Conservation (phyloP, 495 filamentous ascomycete species). For the Usnea hakonensis region DNA sequence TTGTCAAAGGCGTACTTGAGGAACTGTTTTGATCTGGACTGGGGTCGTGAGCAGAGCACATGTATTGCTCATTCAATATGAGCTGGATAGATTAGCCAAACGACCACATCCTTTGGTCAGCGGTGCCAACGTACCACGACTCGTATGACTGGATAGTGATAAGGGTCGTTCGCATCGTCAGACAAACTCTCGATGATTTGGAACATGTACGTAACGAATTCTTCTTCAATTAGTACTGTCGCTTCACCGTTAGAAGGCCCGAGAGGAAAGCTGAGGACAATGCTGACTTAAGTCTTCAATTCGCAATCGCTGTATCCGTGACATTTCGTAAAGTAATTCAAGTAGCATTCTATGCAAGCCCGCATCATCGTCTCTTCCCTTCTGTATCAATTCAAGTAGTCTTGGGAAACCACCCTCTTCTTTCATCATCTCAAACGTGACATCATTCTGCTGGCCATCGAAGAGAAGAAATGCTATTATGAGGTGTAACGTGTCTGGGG, state of each 20-base stretch:
- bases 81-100: slow-evolving; percentile 48
- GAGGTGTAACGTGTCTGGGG: slow-evolving; percentile 66
- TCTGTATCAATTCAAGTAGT: slow-evolving; percentile 72
- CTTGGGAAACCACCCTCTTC: slow-evolving; percentile 75
- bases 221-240: slow-evolving; percentile 65
- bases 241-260: slow-evolving; percentile 14
- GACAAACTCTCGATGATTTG: slow-evolving; percentile 81
- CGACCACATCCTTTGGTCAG: not conserved
- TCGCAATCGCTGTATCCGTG: slow-evolving; percentile 75
- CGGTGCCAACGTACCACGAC: slow-evolving; percentile 60
- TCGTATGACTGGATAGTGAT: slow-evolving; percentile 90
- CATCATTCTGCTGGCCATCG: slow-evolving; percentile 74
- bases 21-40: slow-evolving; percentile 31
- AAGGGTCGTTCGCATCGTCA: slow-evolving; percentile 86
- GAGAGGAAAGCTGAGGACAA: slow-evolving; percentile 3
- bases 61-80: slow-evolving; percentile 96
- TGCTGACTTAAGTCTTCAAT: slow-evolving; percentile 64
- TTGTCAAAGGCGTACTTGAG: slow-evolving; percentile 56
- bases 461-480: slow-evolving; percentile 83
- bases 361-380: slow-evolving; percentile 51
- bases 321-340: slow-evolving; percentile 95
- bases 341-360: slow-evolving; percentile 73
- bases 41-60: slow-evolving; percentile 62
- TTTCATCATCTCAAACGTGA: slow-evolving; percentile 78
- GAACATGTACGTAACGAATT: slow-evolving; percentile 77